Percentiles rank a stretch among this genome's conserved stretches.
Evolutionary conservation across 2,329 filamentous ascomycete genomes (phyloP).

Genomic region (Penicillium vulpinum): DNA sequence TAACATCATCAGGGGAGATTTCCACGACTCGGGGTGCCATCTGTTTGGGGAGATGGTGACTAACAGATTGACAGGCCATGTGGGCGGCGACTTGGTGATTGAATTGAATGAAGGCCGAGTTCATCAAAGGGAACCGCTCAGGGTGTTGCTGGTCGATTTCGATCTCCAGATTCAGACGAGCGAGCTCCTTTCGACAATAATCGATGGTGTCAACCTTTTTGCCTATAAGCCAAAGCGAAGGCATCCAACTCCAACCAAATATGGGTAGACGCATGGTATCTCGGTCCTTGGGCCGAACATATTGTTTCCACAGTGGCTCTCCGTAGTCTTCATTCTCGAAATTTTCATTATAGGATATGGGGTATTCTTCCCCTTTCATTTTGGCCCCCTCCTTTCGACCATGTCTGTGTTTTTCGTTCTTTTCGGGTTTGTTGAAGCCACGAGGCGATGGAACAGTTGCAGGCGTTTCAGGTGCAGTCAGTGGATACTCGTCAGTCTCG

Average conservation of each 20-base stretch:
- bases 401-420: conserved; percentile 12
- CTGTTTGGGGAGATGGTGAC: conserved; percentile 85
- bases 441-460: conserved; percentile 6
- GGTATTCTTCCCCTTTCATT: conserved; percentile 53
- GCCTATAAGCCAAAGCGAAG: conserved; percentile 73
- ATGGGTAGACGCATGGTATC: conserved; percentile 77
- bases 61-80: conserved; percentile 93
- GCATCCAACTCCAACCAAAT: conserved; percentile 67
- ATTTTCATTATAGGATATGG: conserved; percentile 62
- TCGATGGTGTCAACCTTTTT: conserved; percentile 96
- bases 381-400: conserved; percentile 28
- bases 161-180: conserved; percentile 86
- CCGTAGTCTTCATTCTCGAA: conserved; percentile 63
- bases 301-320: conserved; percentile 76
- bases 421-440: conserved; percentile 9
- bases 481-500: conserved; percentile 38
- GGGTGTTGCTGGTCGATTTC: conserved; percentile 83
- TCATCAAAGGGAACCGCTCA: conserved; percentile 88
- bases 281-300: conserved; percentile 76
- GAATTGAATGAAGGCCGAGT: conserved; percentile 96
- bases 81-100: conserved; percentile 96
- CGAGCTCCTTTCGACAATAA: conserved; percentile 81
- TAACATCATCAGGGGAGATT: conserved; percentile 85
- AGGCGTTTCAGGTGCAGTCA: conserved; percentile 37
- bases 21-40: conserved; percentile 94